A percentile compares a stretch with the other conserved stretches of the same genome.
phyloP scores from a whole-genome alignment of 352 stramenopile species.

The Globisporangium nagaii region DNA sequence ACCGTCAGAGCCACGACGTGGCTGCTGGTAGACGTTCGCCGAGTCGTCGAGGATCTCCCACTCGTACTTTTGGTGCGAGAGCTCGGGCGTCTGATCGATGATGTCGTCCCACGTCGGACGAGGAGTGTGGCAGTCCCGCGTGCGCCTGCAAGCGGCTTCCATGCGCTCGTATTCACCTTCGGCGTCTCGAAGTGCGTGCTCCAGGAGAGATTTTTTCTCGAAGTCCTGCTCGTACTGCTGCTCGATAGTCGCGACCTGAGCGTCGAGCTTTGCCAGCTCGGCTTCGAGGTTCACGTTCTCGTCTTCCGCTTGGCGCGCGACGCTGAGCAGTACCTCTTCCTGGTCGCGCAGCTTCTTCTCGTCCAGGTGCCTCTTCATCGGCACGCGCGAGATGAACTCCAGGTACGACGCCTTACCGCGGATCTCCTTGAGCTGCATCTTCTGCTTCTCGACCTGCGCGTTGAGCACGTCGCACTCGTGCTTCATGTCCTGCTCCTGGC shows the following conservation, averaged over 20 bases:
- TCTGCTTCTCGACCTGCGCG: conserved; percentile 35
- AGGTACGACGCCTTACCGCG: conserved; percentile 45
- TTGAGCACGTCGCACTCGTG: conserved; percentile 39
- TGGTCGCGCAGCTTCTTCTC: conserved; percentile 58
- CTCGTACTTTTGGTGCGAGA: conserved; percentile 48
- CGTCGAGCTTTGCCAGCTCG: conserved; percentile 29
- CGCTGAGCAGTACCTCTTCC: conserved; percentile 20
- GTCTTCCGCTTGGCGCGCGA: conserved; percentile 25
- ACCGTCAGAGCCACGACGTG: not conserved
- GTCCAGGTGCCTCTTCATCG: conserved; percentile 55
- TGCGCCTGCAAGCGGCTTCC: conserved; percentile 19
- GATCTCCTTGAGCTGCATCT: conserved; percentile 30
- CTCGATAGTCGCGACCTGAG: conserved; percentile 28
- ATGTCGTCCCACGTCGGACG: conserved; percentile 59
- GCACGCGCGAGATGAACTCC: conserved; percentile 48
- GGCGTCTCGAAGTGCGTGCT: conserved; percentile 16
- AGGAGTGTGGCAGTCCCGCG: conserved; percentile 58
- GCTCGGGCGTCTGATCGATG: conserved; percentile 50
- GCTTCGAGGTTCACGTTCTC: conserved; percentile 40
- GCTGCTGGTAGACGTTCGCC: not conserved
- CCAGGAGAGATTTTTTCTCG: conserved; percentile 10
- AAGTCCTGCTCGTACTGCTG: conserved; percentile 33
- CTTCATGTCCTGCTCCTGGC: conserved; percentile 33
- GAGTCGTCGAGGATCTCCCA: conserved; percentile 36
- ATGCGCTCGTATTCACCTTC: conserved; percentile 21